Conservation (phyloP, 257 asterid species). For the Capsicum pubescens region DNA sequence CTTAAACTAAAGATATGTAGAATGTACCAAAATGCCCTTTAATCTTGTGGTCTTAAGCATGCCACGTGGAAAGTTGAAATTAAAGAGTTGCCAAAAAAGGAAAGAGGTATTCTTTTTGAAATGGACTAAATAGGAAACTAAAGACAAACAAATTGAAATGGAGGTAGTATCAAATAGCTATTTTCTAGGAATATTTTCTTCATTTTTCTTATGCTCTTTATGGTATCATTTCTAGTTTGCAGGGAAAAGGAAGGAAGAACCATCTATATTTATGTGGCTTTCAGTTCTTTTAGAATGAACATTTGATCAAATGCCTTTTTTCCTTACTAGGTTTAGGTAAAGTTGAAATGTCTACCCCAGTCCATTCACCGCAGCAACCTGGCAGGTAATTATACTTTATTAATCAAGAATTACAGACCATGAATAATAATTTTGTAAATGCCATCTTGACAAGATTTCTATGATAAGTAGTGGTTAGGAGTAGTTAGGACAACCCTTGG, state of each 20-base stretch:
- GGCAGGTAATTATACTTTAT: constrained; percentile 52
- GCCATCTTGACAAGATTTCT: constrained; percentile 17
- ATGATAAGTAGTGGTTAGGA: constrained; percentile 16
- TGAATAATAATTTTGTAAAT: constrained; percentile 24
- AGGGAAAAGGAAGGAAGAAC: background rate
- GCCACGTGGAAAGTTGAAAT: background rate
- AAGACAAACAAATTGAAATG: background rate
- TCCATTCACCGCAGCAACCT: constrained; percentile 68
- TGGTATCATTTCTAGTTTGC: constrained; percentile 1
- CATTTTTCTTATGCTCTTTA: constrained; percentile 2
- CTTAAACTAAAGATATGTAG: too few relatives aligned
- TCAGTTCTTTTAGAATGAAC: constrained; percentile 28
- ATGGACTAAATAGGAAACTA: background rate
- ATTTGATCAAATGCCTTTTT: constrained; percentile 34
- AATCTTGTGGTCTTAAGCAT: background rate
- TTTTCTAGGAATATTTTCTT: background rate
- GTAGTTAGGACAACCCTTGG: constrained; percentile 19
- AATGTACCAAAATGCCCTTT: background rate
- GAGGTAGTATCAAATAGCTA: background rate
- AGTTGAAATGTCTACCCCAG: constrained; percentile 72
- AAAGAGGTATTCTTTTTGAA: background rate
- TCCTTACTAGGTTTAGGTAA: constrained; percentile 72
- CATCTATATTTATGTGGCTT: constrained; percentile 6
- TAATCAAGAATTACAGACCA: constrained; percentile 20
- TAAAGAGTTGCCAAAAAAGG: background rate